Evolutionary conservation across 306 rosid genomes (phyloP).

Genomic region (Crotalaria pallida): DNA sequence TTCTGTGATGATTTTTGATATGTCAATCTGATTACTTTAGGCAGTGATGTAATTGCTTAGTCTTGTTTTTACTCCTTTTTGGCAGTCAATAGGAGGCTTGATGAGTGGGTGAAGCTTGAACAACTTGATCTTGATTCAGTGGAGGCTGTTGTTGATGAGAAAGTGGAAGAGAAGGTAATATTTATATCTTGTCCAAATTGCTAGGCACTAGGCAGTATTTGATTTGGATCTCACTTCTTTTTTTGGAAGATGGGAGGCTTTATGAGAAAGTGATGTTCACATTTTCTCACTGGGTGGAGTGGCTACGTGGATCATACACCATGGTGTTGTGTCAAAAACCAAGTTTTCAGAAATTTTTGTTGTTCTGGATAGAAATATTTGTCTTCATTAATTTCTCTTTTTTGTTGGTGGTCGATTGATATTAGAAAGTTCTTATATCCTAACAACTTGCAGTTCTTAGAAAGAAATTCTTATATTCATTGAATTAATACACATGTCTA

Average conservation of each 20-base stretch:
- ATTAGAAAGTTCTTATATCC: neutral
- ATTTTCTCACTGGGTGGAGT: neutral
- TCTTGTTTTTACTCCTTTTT: neutral
- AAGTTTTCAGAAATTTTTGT: neutral
- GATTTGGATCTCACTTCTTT: neutral
- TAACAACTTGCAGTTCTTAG: neutral
- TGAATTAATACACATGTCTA: neutral
- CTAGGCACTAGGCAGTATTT: neutral
- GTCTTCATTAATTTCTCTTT: neutral
- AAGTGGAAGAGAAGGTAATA: conserved; percentile 95
- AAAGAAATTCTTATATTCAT: neutral
- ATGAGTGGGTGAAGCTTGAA: conserved; percentile 99
- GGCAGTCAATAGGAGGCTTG: conserved; percentile 96
- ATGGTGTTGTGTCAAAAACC: neutral
- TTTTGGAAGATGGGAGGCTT: conserved; percentile 5
- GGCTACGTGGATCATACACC: neutral
- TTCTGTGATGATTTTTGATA: neutral
- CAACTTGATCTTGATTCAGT: conserved; percentile 96
- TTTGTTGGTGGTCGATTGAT: neutral
- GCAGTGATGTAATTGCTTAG: neutral
- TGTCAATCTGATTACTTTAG: neutral
- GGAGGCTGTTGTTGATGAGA: conserved; percentile 95
- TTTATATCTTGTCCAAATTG: neutral
- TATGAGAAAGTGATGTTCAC: neutral
- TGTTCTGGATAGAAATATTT: neutral